A percentile compares a stretch with the other conserved stretches of the same genome.
Conservation (phyloP, 768 basidiomycete species). For the Boletus pseudo-olivaceus region DNA sequence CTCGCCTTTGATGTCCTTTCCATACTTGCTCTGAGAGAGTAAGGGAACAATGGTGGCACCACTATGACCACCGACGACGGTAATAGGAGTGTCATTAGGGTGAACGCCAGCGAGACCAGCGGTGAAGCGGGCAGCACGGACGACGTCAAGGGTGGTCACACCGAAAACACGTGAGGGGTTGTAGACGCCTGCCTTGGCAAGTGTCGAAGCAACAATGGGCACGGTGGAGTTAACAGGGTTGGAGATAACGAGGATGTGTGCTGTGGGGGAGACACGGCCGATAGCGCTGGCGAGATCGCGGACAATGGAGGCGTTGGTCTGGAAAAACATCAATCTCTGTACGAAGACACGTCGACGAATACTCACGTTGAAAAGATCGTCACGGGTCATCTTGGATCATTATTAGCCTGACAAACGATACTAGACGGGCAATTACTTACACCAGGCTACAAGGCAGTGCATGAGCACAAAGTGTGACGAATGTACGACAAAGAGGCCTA, state of each 20-base stretch:
- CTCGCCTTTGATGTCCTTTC: conserved; percentile 73
- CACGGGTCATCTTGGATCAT: conserved; percentile 80
- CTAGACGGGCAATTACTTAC: conserved; percentile 47
- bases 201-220: conserved; percentile 90
- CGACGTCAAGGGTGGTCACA: conserved; percentile 97
- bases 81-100: conserved; percentile 66
- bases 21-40: conserved; percentile 74
- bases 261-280: conserved; percentile 81
- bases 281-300: conserved; percentile 90
- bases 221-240: conserved; percentile 99
- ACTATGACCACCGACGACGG: conserved; percentile 94
- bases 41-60: conserved; percentile 98
- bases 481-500: background rate
- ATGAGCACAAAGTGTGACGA: conserved; percentile 20
- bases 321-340: background rate
- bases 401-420: conserved; percentile 24
- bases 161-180: conserved; percentile 89
- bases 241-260: conserved; percentile 95
- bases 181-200: conserved; percentile 90
- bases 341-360: background rate
- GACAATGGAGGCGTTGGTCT: conserved; percentile 98
- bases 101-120: conserved; percentile 61
- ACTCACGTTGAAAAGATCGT: conserved; percentile 92
- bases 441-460: conserved; percentile 57
- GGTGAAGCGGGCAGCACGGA: conserved; percentile 92